Conservation (phyloP, 768 basidiomycete species). For the Hericium rajendrae region DNA sequence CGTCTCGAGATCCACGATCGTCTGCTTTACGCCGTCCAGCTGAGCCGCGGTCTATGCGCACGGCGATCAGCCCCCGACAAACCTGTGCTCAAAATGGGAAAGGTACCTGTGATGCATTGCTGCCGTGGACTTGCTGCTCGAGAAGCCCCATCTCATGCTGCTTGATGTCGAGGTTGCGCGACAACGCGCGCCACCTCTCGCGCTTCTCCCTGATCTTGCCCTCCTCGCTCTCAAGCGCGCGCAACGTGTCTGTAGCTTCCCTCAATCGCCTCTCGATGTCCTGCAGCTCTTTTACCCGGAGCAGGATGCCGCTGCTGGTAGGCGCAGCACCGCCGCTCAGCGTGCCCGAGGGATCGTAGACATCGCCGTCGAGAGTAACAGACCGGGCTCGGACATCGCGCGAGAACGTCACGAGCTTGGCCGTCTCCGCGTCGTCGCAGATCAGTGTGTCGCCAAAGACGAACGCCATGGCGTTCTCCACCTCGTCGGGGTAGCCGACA, state of each 20-base stretch:
- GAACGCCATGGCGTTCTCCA: slow-evolving; percentile 82
- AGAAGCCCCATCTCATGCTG: slow-evolving; percentile 76
- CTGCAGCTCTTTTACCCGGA: slow-evolving; percentile 78
- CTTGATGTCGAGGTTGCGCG: slow-evolving; percentile 77
- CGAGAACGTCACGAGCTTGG: slow-evolving; percentile 82
- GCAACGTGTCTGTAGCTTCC: slow-evolving; percentile 38
- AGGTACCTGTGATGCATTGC: slow-evolving; percentile 81
- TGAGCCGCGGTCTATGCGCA: slow-evolving; percentile 62
- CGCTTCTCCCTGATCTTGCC: slow-evolving; percentile 39
- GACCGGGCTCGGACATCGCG: slow-evolving; percentile 60
- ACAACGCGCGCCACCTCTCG: slow-evolving; percentile 50
- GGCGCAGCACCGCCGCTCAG: slow-evolving; percentile 88
- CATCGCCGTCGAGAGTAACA: slow-evolving; percentile 89
- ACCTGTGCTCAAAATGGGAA: not conserved
- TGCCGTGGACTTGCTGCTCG: slow-evolving; percentile 77
- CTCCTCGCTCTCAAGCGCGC: slow-evolving; percentile 46
- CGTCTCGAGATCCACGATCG: slow-evolving; percentile 46
- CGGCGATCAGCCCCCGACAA: not conserved
- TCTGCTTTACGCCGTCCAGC: slow-evolving; percentile 60
- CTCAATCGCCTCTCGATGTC: slow-evolving; percentile 52
- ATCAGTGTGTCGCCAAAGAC: slow-evolving; percentile 92
- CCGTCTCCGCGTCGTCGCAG: slow-evolving; percentile 80
- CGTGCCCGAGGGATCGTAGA: slow-evolving; percentile 93
- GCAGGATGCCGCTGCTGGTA: slow-evolving; percentile 57
- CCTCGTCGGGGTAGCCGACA: slow-evolving; percentile 71